Conservation (phyloP, 1,139 yeast genomes). For the Sugiyamaella castrensis region DNA sequence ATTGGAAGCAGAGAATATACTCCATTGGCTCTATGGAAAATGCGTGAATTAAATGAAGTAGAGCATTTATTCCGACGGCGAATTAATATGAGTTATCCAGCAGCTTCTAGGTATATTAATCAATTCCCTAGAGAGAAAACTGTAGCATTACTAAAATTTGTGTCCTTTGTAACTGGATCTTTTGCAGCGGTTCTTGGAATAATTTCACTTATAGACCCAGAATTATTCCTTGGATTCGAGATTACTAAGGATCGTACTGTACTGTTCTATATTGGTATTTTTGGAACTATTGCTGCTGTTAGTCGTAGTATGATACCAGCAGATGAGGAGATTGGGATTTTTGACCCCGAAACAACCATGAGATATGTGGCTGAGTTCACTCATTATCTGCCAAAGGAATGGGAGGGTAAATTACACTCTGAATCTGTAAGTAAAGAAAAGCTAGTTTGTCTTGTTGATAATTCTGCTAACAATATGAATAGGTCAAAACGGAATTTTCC, state of each 20-base stretch:
- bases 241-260: constrained; percentile 77
- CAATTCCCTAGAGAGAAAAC: constrained; percentile 89
- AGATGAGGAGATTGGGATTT: constrained; percentile 56
- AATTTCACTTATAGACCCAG: constrained; percentile 86
- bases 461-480: constrained; percentile 22
- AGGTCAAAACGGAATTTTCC: constrained; percentile 80
- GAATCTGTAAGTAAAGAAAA: constrained; percentile 36
- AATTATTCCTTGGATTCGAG: constrained; percentile 85
- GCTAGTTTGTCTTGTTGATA: neutral
- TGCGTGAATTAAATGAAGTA: constrained; percentile 89
- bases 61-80: constrained; percentile 83
- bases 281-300: constrained; percentile 81
- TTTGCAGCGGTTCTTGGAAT: constrained; percentile 84
- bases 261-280: constrained; percentile 78
- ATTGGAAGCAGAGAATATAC: constrained; percentile 87
- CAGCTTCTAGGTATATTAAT: constrained; percentile 79
- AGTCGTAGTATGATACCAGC: constrained; percentile 56
- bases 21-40: constrained; percentile 92
- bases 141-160: constrained; percentile 57
- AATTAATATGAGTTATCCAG: constrained; percentile 67
- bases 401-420: constrained; percentile 84
- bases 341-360: constrained; percentile 87
- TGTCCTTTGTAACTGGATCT: constrained; percentile 82
- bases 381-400: constrained; percentile 80
- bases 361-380: constrained; percentile 79